Conservation (phyloP, 2,329 filamentous ascomycete genomes). For the Phyllosticta ampelicida region DNA sequence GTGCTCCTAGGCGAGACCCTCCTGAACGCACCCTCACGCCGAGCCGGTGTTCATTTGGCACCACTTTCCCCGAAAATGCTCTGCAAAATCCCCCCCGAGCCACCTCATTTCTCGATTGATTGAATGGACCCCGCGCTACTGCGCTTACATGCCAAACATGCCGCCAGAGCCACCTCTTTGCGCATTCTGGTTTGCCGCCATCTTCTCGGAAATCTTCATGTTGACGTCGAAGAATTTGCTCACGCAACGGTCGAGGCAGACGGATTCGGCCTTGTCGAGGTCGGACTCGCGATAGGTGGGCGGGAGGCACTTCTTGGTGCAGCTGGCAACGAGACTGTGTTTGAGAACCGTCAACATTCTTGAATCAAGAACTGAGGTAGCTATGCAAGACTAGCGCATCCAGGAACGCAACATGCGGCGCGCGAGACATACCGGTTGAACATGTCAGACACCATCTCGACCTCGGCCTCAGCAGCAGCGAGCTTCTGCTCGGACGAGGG, state of each 20-base stretch:
- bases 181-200: constrained; percentile 74
- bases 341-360: neutral
- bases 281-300: constrained; percentile 88
- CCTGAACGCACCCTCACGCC: neutral
- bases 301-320: constrained; percentile 89
- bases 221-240: constrained; percentile 99
- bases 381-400: neutral
- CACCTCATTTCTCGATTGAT: neutral
- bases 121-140: neutral
- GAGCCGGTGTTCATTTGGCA: neutral
- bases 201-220: constrained; percentile 93
- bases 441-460: constrained; percentile 96
- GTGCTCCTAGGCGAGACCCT: neutral
- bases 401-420: neutral
- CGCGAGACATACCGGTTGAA: constrained; percentile 67
- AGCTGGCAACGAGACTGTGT: constrained; percentile 69
- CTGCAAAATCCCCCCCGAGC: neutral
- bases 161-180: constrained; percentile 46
- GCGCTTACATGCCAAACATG: constrained; percentile 57
- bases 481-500: constrained; percentile 96
- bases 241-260: constrained; percentile 95
- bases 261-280: constrained; percentile 96
- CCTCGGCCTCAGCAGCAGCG: constrained; percentile 87
- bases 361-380: neutral
- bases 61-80: neutral